Percentiles rank a stretch among this genome's conserved stretches.
These are phyloP conservation scores for Elaeis guineensis DNA, from an alignment of 176 grass and related monocot species.

Conservation along the genomic window DNA sequence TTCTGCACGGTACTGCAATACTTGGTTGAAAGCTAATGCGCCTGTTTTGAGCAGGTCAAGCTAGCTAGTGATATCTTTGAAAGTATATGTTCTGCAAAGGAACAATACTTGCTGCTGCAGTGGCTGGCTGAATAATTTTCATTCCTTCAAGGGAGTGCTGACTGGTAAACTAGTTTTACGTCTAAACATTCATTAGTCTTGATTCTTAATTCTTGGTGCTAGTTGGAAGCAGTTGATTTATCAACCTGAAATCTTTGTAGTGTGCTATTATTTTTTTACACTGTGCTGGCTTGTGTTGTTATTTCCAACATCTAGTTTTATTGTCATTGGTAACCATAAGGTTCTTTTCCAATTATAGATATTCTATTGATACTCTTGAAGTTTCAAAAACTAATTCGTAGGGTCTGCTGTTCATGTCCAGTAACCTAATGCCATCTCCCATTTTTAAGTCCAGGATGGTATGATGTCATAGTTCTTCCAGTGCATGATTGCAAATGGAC, in stretches of 20 bases:
- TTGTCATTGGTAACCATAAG: no score
- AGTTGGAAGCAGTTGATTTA: background rate
- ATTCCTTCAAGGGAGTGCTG: background rate
- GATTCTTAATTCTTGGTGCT: background rate
- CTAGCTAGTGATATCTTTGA: background rate
- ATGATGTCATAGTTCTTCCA: constrained; percentile 77
- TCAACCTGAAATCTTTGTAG: background rate
- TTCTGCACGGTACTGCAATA: background rate
- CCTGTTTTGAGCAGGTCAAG: constrained; percentile 6
- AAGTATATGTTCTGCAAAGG: background rate
- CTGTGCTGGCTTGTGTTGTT: no score
- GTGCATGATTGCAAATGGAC: constrained; percentile 86
- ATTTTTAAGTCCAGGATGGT: constrained; percentile 69
- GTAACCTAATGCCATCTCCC: constrained; percentile 10
- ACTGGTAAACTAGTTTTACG: background rate
- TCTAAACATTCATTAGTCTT: background rate
- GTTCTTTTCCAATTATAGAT: no score
- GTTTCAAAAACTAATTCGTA: no score
- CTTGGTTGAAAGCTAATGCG: background rate
- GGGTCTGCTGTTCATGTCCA: background rate
- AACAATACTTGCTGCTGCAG: background rate
- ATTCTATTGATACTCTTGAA: no score
- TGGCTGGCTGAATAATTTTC: background rate
- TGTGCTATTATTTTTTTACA: no score
- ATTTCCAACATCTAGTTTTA: no score